A percentile compares a stretch with the other conserved stretches of the same genome.
Conservation (phyloP, 768 basidiomycete genomes). For the Boletus rufocinnamomeus region DNA sequence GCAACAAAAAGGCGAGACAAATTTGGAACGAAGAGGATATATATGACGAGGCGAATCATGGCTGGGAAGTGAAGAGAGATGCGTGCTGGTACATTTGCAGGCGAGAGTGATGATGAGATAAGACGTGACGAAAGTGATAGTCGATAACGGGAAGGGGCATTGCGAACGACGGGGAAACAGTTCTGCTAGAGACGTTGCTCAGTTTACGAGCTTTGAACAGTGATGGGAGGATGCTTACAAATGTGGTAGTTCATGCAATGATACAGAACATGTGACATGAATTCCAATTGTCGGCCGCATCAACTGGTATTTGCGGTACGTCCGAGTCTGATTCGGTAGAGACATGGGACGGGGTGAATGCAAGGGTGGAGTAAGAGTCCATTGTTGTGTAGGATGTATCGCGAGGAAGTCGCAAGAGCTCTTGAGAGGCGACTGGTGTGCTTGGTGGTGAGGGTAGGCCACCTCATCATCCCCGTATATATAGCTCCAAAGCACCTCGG, state of each 20-base stretch:
- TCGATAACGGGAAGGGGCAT: neutral
- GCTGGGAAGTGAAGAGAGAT: conserved; percentile 6
- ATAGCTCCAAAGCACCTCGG: conserved; percentile 11
- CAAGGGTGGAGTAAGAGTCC: conserved; percentile 19
- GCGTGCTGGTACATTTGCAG: conserved; percentile 6
- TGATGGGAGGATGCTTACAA: conserved; percentile 15
- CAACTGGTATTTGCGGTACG: neutral
- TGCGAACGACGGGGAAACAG: neutral
- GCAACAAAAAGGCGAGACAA: conserved; percentile 11
- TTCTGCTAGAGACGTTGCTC: conserved; percentile 2
- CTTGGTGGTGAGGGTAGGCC: conserved; percentile 5
- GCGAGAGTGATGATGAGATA: neutral
- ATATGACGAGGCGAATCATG: conserved; percentile 9
- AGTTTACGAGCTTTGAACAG: neutral
- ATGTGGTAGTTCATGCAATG: conserved; percentile 12
- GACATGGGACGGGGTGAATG: neutral
- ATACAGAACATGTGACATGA: neutral
- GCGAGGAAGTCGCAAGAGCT: conserved; percentile 4
- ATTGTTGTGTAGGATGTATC: conserved; percentile 17
- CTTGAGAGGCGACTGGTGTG: conserved; percentile 4
- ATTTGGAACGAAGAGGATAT: conserved; percentile 9
- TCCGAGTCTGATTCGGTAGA: conserved; percentile 43
- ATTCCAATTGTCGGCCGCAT: neutral
- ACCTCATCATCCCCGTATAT: conserved; percentile 9
- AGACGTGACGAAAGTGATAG: neutral